Percentiles rank a stretch among this genome's conserved stretches.
Conservation (phyloP, 2,329 filamentous ascomycete genomes). For the Colletotrichum siamense region DNA sequence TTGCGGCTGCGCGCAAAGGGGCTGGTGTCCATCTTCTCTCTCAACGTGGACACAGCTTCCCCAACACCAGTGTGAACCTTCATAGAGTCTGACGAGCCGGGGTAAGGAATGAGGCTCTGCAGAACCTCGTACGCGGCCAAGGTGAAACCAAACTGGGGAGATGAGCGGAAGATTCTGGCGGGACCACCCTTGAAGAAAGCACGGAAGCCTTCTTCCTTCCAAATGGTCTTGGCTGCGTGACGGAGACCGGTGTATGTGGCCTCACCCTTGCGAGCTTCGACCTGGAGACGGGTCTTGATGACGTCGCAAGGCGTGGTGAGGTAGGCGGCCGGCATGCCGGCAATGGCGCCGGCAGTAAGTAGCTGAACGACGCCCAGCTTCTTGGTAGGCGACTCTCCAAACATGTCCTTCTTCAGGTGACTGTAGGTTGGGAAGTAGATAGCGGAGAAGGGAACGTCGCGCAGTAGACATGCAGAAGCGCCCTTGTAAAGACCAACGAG, state of each 20-base stretch:
- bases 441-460: conserved; percentile 96
- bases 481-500: conserved; percentile 96
- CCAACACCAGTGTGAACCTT: conserved; percentile 63
- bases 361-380: conserved; percentile 91
- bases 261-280: conserved; percentile 96
- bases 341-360: conserved; percentile 91
- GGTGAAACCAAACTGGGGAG: conserved; percentile 97
- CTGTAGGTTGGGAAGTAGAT: conserved; percentile 99
- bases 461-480: conserved; percentile 89
- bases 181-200: conserved; percentile 99
- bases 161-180: conserved; percentile 92
- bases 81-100: conserved; percentile 64
- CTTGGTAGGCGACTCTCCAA: conserved; percentile 86
- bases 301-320: conserved; percentile 97
- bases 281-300: conserved; percentile 98
- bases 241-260: conserved; percentile 84
- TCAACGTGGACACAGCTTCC: conserved; percentile 68
- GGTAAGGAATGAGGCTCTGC: conserved; percentile 80
- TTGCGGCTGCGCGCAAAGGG: conserved; percentile 75
- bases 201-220: conserved; percentile 88
- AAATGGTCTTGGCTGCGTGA: conserved; percentile 84
- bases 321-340: conserved; percentile 90
- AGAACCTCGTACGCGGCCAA: conserved; percentile 94
- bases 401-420: conserved; percentile 92
- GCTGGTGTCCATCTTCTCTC: conserved; percentile 62